Evolutionary conservation across 2,329 filamentous ascomycete genomes (phyloP).

Genomic region (Ophiostoma populinum): DNA sequence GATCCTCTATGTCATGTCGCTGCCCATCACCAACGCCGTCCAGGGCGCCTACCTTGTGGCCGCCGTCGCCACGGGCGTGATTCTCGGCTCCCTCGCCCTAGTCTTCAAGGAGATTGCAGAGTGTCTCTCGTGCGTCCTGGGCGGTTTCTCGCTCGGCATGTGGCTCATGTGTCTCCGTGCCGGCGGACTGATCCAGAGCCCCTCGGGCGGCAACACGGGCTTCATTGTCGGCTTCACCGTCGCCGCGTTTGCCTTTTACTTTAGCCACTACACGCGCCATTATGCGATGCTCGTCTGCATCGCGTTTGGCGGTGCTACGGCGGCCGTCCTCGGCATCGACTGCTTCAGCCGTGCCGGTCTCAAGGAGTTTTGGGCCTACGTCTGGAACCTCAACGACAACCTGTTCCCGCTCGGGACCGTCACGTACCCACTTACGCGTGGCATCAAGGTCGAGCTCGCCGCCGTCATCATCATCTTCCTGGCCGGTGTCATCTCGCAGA

Average conservation of each 20-base stretch:
- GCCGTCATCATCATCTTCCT: slow-evolving; percentile 57
- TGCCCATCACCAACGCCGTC: slow-evolving; percentile 51
- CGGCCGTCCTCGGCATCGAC: slow-evolving; percentile 68
- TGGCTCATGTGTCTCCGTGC: slow-evolving; percentile 69
- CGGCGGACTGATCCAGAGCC: slow-evolving; percentile 53
- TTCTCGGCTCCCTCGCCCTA: slow-evolving; percentile 57
- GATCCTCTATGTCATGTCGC: slow-evolving; percentile 75
- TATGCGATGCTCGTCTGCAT: slow-evolving; percentile 64
- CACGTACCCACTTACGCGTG: slow-evolving; percentile 73
- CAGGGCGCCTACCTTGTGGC: slow-evolving; percentile 82
- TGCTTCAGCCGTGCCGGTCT: slow-evolving; percentile 79
- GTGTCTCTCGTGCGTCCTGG: slow-evolving; percentile 66
- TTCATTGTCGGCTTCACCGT: slow-evolving; percentile 61
- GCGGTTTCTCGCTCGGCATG: slow-evolving; percentile 75
- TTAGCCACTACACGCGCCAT: slow-evolving; percentile 58
- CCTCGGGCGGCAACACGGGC: slow-evolving; percentile 44
- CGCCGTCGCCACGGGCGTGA: slow-evolving; percentile 50
- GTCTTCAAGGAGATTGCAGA: slow-evolving; percentile 75
- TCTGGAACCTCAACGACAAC: slow-evolving; percentile 67
- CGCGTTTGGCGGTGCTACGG: slow-evolving; percentile 67
- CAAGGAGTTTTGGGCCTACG: slow-evolving; percentile 91
- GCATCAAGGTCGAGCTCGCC: slow-evolving; percentile 72
- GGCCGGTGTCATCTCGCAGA: slow-evolving; percentile 65
- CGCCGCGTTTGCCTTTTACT: slow-evolving; percentile 55
- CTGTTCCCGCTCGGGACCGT: slow-evolving; percentile 61